Base-by-base conservation (phyloP, 495 filamentous ascomycete species). In the Penicillium macrosclerotiorum region DNA sequence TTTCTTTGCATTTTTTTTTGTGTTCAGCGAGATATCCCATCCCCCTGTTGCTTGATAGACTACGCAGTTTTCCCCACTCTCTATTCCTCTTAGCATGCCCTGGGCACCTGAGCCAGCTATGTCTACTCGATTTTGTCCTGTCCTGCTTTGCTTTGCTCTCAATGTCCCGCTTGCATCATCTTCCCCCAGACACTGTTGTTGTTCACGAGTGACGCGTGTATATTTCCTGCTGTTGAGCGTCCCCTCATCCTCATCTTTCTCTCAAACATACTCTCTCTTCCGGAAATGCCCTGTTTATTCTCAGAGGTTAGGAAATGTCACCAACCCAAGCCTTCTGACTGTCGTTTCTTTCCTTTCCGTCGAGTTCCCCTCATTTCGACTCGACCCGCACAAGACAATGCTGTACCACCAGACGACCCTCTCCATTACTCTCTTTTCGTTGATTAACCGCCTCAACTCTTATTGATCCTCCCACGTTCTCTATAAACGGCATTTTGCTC, bases 191-290 rank as follows among this genome's bases (percentile, higher is more conserved):
- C 54, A 58, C 48, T 55, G 45, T 49, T 67, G 58, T 62, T 64
- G 57, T 61, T 66, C 57, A 71, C 43, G 64, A 68, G 55, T 69
- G 63, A 72, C 61, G 60, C 60, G 52, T 63, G 57, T 65, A 54
- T 65, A 47, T 56, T 58, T 57, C 44, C 27, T 45, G 30, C 50
- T 51, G 50, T 38, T 45, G 49, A 51, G 45, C 54, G 47, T 43
- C 47, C n/a, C 47, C 47, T 47, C 45, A 42, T 54, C 46, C 30
- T 47, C 37, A 20, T 51, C 29, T 55, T 18, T 34, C 24, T 41
- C 14, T n/a, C 14, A 17, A 24, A 16, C 30, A 20, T 17, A 24
- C 18, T 22, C 30, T 22, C 8, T 36, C 20, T 34, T 16, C 30
- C 2, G 18, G 34, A 37, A 20, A 24, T 7, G 16, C 27, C 19